A percentile compares a stretch with the other conserved stretches of the same genome.
phyloP scores from a whole-genome alignment of 2,329 filamentous ascomycete species.

The Chaetomium globosum region DNA sequence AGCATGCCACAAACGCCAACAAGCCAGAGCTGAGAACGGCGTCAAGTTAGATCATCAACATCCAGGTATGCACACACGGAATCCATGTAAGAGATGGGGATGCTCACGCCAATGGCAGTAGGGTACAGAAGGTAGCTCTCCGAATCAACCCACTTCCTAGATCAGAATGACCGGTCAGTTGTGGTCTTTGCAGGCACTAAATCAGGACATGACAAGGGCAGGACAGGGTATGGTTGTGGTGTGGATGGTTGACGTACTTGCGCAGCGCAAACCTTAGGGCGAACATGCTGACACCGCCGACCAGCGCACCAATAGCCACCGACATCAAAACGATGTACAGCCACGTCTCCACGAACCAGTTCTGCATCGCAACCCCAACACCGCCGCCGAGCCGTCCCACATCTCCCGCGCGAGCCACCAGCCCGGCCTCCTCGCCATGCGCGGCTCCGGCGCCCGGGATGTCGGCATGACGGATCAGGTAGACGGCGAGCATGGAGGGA shows the following conservation, averaged over 20 bases:
- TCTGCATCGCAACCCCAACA: constrained; percentile 53
- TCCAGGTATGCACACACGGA: not conserved
- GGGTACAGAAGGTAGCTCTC: constrained; percentile 59
- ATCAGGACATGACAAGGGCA: not conserved
- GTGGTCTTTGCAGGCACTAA: not conserved
- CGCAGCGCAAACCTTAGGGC: constrained; percentile 49
- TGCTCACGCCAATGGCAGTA: constrained; percentile 48
- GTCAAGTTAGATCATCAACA: not conserved
- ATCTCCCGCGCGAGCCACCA: constrained; percentile 34
- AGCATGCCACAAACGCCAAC: constrained; percentile 60
- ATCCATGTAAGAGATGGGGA: not conserved
- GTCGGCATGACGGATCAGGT: constrained; percentile 58
- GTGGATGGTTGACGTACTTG: constrained; percentile 52
- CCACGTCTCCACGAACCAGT: constrained; percentile 64
- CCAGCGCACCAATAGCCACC: constrained; percentile 54
- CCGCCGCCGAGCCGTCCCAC: constrained; percentile 58
- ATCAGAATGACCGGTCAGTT: not conserved
- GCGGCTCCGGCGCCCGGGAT: constrained; percentile 34
- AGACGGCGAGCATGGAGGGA: constrained; percentile 61
- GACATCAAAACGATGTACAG: constrained; percentile 61
- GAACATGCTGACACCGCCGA: constrained; percentile 53
- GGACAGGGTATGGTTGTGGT: constrained; percentile 7
- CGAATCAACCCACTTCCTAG: constrained; percentile 57
- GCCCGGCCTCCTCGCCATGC: not conserved
- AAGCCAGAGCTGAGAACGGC: constrained; percentile 50